Evolutionary conservation across 768 basidiomycete genomes (phyloP).

Genomic region (Russula sp.): DNA sequence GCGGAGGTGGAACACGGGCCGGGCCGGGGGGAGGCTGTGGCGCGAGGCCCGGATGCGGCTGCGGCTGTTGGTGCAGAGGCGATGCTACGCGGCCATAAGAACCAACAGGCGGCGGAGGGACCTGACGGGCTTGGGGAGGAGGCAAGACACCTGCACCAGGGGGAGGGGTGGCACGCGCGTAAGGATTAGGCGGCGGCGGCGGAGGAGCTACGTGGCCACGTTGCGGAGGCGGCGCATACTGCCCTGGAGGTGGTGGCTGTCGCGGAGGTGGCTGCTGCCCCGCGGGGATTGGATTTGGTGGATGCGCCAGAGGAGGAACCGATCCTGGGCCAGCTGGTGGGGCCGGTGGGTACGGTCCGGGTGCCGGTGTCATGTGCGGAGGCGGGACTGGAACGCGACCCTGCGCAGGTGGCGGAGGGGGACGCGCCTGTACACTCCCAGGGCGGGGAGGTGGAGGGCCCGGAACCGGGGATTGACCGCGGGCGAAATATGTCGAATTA

Average conservation of each 20-base stretch:
- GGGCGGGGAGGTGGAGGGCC: conserved; percentile 55
- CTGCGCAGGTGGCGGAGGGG: conserved; percentile 14
- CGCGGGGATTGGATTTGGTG: conserved; percentile 10
- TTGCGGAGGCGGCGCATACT: conserved; percentile 25
- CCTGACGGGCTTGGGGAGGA: conserved; percentile 26
- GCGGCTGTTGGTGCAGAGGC: conserved; percentile 11
- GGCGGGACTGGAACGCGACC: conserved; percentile 12
- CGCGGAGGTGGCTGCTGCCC: conserved; percentile 21
- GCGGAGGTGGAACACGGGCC: conserved; percentile 28
- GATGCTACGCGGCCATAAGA: conserved; percentile 26
- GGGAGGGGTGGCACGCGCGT: conserved; percentile 37
- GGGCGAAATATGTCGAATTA: conserved; percentile 12
- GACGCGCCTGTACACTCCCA: conserved; percentile 40
- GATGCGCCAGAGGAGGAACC: not conserved
- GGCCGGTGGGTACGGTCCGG: conserved; percentile 9
- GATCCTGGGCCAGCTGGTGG: not conserved
- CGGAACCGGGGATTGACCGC: conserved; percentile 35
- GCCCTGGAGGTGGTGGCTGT: conserved; percentile 41
- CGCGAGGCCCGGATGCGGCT: conserved; percentile 5
- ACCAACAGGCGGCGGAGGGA: conserved; percentile 18
- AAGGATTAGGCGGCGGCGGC: conserved; percentile 31
- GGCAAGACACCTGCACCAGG: conserved; percentile 30
- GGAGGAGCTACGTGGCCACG: conserved; percentile 24
- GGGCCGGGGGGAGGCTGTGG: conserved; percentile 20
- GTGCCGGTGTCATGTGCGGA: not conserved